phyloP scores from a whole-genome alignment of 2,329 filamentous ascomycete genomes.

The Pseudohalonectria lignicola region DNA sequence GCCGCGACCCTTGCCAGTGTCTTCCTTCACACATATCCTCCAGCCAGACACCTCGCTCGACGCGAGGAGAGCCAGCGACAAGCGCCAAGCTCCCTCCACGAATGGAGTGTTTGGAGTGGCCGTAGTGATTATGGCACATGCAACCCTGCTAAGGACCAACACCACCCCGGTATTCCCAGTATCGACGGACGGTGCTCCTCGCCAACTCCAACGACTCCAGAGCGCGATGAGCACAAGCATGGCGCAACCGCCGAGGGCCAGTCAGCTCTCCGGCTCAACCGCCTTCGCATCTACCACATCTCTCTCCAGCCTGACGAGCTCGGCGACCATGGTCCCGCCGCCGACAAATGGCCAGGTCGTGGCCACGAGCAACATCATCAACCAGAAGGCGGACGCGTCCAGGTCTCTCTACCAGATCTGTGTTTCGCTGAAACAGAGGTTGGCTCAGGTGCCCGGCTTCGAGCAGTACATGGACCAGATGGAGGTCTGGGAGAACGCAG shows the following conservation, averaged over 20 bases:
- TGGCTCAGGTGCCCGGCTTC: conserved; percentile 77
- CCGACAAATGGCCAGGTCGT: conserved; percentile 51
- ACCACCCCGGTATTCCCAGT: conserved; percentile 43
- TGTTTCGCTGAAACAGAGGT: conserved; percentile 68
- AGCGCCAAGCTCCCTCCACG: too few relatives aligned
- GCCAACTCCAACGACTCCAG: too few relatives aligned
- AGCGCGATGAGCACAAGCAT: conserved; percentile 39
- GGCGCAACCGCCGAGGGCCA: conserved; percentile 38
- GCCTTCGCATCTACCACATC: conserved; percentile 42
- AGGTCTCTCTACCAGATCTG: conserved; percentile 94
- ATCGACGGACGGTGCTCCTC: conserved; percentile 32
- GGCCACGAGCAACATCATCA: conserved; percentile 90
- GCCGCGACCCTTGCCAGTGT: too few relatives aligned
- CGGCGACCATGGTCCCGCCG: conserved; percentile 26
- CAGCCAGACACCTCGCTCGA: too few relatives aligned
- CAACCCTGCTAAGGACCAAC: conserved; percentile 47
- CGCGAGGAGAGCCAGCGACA: too few relatives aligned
- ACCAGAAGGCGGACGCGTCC: conserved; percentile 86
- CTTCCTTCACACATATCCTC: too few relatives aligned
- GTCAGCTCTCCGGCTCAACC: conserved; percentile 53
- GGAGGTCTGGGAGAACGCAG: conserved; percentile 52
- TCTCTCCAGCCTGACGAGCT: conserved; percentile 34
- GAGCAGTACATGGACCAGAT: conserved; percentile 63
- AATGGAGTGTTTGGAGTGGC: too few relatives aligned
- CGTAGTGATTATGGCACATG: conserved; percentile 47